Evolutionary conservation across 345 rosid species (phyloP).

Genomic region (Boechera divaricarpa): DNA sequence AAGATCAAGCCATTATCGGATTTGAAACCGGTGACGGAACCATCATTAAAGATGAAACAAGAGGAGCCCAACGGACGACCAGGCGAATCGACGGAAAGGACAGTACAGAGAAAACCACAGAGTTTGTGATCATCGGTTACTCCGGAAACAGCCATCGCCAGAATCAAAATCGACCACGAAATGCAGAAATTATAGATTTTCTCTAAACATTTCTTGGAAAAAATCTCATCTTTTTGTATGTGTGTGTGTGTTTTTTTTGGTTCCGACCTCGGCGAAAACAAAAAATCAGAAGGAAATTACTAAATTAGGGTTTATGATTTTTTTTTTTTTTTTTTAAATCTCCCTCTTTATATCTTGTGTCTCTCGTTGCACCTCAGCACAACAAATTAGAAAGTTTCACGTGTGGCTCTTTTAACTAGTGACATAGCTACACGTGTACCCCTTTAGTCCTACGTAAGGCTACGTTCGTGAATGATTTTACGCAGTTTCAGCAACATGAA

Average conservation of each 20-base stretch:
- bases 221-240: background rate
- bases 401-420: too few relatives aligned
- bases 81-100: constrained; percentile 50
- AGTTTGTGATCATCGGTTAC: constrained; percentile 58
- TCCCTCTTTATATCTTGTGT: too few relatives aligned
- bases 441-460: too few relatives aligned
- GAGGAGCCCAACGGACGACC: constrained; percentile 44
- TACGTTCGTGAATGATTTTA: too few relatives aligned
- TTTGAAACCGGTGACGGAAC: constrained; percentile 49
- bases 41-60: constrained; percentile 57
- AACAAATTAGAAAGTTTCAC: too few relatives aligned
- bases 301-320: too few relatives aligned
- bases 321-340: too few relatives aligned
- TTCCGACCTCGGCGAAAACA: background rate
- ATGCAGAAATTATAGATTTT: background rate
- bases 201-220: background rate
- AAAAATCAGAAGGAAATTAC: too few relatives aligned
- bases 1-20: constrained; percentile 55
- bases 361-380: too few relatives aligned
- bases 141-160: constrained; percentile 37
- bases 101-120: constrained; percentile 75
- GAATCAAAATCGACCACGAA: constrained; percentile 2
- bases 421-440: too few relatives aligned
- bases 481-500: too few relatives aligned
- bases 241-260: too few relatives aligned